A percentile compares a stretch with the other conserved stretches of the same genome.
Conservation (phyloP, 257 asterid genomes). For the Marsdenia floribunda region DNA sequence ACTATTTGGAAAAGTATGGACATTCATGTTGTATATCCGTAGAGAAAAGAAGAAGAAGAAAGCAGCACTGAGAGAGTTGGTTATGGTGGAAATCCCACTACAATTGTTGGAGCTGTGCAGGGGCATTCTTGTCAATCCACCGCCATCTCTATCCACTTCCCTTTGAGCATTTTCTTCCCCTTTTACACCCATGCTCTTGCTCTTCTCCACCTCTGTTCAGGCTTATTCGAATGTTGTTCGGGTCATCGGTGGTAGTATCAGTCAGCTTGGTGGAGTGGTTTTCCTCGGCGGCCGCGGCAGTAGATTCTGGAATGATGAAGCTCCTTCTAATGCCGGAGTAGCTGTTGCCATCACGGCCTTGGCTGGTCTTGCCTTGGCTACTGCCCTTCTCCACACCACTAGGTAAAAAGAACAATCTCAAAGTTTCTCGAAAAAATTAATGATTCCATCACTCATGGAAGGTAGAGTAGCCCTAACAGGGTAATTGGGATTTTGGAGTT, state of each 20-base stretch:
- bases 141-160: background rate
- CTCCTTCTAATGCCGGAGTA: conserved; percentile 45
- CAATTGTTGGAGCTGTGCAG: conserved; percentile 32
- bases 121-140: conserved; percentile 40
- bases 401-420: conserved; percentile 29
- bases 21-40: too few species aligned
- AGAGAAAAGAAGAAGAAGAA: background rate
- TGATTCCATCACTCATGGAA: conserved; percentile 9
- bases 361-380: conserved; percentile 75
- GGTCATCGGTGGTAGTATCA: conserved; percentile 34
- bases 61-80: conserved; percentile 43
- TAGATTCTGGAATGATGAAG: conserved; percentile 36
- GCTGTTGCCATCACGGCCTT: conserved; percentile 70
- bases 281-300: conserved; percentile 21
- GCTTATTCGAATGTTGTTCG: conserved; percentile 17
- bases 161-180: background rate
- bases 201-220: conserved; percentile 10
- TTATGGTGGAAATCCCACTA: conserved; percentile 55
- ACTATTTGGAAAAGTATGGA: too few species aligned
- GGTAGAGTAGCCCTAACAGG: conserved; percentile 50
- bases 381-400: conserved; percentile 54
- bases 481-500: too few species aligned
- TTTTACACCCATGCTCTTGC: conserved; percentile 16
- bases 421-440: background rate
- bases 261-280: conserved; percentile 28